phyloP scores from a whole-genome alignment of 345 rosid species.

The Raphanus raphanistrum region DNA sequence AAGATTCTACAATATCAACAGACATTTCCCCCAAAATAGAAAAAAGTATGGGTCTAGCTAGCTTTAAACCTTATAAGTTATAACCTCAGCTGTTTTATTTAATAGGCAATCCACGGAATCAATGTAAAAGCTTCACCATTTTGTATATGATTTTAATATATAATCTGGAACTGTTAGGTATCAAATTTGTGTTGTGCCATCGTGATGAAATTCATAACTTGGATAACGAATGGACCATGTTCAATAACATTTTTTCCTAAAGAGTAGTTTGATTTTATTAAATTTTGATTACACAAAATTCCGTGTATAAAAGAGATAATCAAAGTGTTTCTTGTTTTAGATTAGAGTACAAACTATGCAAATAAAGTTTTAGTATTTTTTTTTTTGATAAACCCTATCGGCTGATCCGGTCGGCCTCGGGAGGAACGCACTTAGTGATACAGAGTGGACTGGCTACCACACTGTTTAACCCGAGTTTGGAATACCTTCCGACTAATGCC shows the following conservation, averaged over 20 bases:
- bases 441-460: no score
- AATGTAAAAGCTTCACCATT: background rate
- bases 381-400: no score
- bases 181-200: background rate
- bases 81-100: background rate
- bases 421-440: no score
- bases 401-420: no score
- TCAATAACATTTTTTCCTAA: background rate
- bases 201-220: background rate
- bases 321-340: background rate
- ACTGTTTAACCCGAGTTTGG: no score
- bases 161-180: background rate
- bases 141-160: background rate
- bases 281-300: background rate
- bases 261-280: no score
- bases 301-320: background rate
- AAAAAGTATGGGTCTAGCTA: background rate
- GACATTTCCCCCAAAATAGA: background rate
- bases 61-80: background rate
- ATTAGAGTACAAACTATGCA: background rate
- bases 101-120: background rate
- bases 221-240: background rate
- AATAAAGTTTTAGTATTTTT: background rate
- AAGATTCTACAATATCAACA: background rate
- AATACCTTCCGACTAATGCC: no score